Evolutionary conservation across 2,329 filamentous ascomycete genomes (phyloP).

Genomic region (Cytospora piceicola): DNA sequence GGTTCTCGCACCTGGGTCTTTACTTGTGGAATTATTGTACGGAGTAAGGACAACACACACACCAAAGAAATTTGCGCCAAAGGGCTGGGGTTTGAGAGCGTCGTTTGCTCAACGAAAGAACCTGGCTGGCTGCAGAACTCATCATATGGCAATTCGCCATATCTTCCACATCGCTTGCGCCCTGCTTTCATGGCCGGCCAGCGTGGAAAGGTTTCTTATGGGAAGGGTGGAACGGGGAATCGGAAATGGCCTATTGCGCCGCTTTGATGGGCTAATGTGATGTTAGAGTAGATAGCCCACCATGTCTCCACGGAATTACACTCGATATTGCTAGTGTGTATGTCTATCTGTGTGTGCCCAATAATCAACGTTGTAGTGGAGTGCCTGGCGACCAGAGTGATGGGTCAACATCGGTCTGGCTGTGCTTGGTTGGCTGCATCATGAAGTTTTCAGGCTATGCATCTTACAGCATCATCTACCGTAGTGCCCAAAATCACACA

Average conservation of each 20-base stretch:
- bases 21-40: conserved; percentile 1
- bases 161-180: background rate
- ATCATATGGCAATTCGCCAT: background rate
- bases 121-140: background rate
- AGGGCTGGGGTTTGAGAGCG: background rate
- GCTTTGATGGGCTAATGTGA: background rate
- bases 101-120: background rate
- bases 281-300: conserved; percentile 2
- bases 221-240: background rate
- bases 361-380: background rate
- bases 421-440: background rate
- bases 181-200: background rate
- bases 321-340: background rate
- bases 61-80: background rate
- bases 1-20: background rate
- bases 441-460: background rate
- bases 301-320: background rate
- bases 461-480: background rate
- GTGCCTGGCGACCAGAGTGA: background rate
- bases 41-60: background rate
- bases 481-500: background rate
- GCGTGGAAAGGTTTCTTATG: background rate
- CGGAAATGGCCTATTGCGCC: background rate
- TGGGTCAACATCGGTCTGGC: background rate
- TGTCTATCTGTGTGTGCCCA: background rate